Conservation (phyloP, 352 stramenopile species). For the Halophytophthora batemanensis region DNA sequence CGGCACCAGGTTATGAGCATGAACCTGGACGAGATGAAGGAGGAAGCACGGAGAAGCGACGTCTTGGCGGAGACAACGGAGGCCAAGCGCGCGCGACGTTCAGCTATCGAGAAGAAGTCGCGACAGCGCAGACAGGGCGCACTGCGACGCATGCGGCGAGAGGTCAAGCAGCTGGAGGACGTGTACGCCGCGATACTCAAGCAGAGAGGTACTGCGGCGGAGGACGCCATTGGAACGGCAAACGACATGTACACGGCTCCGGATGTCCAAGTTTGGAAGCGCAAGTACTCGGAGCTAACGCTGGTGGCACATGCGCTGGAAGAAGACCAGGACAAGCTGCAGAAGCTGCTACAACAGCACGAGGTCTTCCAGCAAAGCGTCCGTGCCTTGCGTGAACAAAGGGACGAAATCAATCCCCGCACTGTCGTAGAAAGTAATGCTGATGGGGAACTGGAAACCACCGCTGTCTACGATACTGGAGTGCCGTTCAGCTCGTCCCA, state of each 20-base stretch:
- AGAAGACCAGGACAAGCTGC: slow-evolving; percentile 38
- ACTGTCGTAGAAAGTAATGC: not conserved
- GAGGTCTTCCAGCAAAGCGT: slow-evolving; percentile 32
- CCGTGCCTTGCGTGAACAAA: slow-evolving; percentile 17
- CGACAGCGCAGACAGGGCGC: slow-evolving; percentile 28
- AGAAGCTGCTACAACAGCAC: slow-evolving; percentile 29
- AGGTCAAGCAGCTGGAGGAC: slow-evolving; percentile 46
- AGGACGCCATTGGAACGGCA: slow-evolving; percentile 4
- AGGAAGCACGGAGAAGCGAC: not conserved
- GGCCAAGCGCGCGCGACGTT: slow-evolving; percentile 38
- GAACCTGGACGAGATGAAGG: slow-evolving; percentile 19
- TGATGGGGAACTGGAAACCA: not conserved
- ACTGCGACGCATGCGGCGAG: slow-evolving; percentile 40
- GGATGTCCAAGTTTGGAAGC: slow-evolving; percentile 11
- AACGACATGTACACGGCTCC: not conserved
- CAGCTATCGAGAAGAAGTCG: slow-evolving; percentile 59
- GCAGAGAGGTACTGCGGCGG: slow-evolving; percentile 13
- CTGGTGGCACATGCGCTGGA: slow-evolving; percentile 34
- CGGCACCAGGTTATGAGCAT: slow-evolving; percentile 11
- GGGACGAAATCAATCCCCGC: not conserved
- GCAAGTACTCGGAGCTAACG: slow-evolving; percentile 33
- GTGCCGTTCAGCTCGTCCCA: slow-evolving; percentile 39
- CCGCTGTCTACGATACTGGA: slow-evolving; percentile 21
- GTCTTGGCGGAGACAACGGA: slow-evolving; percentile 7
- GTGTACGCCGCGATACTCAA: slow-evolving; percentile 33